Base-by-base conservation (phyloP, 768 basidiomycete species). In the Tulasnella sp. region DNA sequence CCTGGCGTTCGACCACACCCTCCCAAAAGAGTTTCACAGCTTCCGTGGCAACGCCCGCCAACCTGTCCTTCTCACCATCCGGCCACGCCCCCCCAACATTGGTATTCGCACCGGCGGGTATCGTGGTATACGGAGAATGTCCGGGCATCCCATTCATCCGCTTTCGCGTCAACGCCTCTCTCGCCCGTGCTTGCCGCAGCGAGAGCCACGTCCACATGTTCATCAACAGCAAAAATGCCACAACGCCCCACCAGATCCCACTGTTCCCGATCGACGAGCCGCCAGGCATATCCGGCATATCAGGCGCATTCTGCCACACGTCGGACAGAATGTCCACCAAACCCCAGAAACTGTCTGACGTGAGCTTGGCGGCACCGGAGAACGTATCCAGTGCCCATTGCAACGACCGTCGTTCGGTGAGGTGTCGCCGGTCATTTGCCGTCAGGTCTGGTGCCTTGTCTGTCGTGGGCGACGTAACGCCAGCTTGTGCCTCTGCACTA, bases 331-430 rank as follows among this genome's bases (percentile, higher is more conserved):
- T 80, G 71, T 89, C 88, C 59, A 89, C 65, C 23, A 84, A 83
- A 17, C 80, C 85, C 43, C 69, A 73, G 40, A 84, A 77, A 59
- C 84, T 86, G 65, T 80, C 79, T 64, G 70, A 72, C 29, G 79
- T 86, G 59, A 91, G 87, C 61, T 77, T 74, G 59, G 72, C 76
- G 1, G 88, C 82, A 8, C 86, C 88, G 29, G 82, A 82, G 67
- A 86, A 77, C 45, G 88, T 91, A 62, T 91, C 88, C 71, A 80
- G 86, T 2, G 87, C 87, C 88, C 88, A 91, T 64, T 91, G 88
- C 61, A 89, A 70, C 0, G 81, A 81, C 15, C 85, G 83, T 58
- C 74, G 77, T 59, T 82, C 80, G 14, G 82, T 79, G 66, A 85
- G 81, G 55, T 75, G 73, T 66, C 84, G 83, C 51, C 84, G 79